Conservation (phyloP, 1,139 yeast species). For the Ogataea hybrid region DNA sequence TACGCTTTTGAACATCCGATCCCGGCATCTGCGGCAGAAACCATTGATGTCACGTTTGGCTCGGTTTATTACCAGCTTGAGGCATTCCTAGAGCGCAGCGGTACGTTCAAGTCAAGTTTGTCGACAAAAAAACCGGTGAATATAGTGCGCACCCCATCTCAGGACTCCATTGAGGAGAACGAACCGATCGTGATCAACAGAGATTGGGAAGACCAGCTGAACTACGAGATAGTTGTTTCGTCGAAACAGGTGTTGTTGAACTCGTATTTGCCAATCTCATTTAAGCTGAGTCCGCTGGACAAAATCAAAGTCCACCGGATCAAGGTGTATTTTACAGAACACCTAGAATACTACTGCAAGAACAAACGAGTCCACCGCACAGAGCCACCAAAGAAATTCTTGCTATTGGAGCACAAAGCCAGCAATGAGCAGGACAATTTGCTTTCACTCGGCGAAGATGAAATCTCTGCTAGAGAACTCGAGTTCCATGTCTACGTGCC, state of each 20-base stretch:
- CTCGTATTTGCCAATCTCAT: constrained; percentile 78
- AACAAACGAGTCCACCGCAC: constrained; percentile 85
- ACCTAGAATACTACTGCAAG: constrained; percentile 83
- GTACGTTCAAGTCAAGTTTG: constrained; percentile 81
- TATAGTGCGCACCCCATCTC: constrained; percentile 74
- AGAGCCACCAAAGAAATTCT: constrained; percentile 81
- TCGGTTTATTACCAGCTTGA: constrained; percentile 67
- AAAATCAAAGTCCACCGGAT: constrained; percentile 86
- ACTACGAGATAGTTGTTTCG: constrained; percentile 85
- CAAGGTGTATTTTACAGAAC: constrained; percentile 82
- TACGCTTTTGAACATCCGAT: constrained; percentile 90
- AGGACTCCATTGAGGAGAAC: constrained; percentile 76
- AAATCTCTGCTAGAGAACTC: constrained; percentile 57
- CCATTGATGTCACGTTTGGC: constrained; percentile 79
- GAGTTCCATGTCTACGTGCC: constrained; percentile 87
- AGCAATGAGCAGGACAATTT: constrained; percentile 42
- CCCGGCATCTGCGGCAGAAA: constrained; percentile 79
- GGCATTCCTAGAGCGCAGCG: constrained; percentile 68
- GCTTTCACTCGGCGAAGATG: constrained; percentile 36
- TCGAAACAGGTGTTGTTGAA: constrained; percentile 86
- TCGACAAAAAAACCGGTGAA: constrained; percentile 61
- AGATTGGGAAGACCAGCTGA: constrained; percentile 91
- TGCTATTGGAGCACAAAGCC: constrained; percentile 79
- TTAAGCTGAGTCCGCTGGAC: constrained; percentile 80
- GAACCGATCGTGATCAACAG: constrained; percentile 91